phyloP scores from a whole-genome alignment of 164 flowering plant genomes.

The Piper longum region DNA sequence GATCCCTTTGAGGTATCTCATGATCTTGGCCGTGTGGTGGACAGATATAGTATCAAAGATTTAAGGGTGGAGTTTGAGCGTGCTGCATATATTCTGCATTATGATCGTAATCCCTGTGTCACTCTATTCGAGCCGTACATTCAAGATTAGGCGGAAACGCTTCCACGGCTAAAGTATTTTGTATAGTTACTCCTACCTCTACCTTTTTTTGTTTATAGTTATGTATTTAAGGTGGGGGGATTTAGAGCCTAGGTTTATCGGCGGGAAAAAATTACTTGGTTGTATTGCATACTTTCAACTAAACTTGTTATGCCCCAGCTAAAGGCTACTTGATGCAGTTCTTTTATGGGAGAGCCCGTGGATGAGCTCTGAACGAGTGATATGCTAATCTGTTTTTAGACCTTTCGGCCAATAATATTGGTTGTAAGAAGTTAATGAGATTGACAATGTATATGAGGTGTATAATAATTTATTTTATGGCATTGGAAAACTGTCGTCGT shows the following conservation, averaged over 20 bases:
- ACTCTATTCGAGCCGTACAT: slow-evolving; percentile 63
- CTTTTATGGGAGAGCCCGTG: too few relatives aligned
- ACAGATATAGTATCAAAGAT: slow-evolving; percentile 62
- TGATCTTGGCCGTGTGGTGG: slow-evolving; percentile 93
- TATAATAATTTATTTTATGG: too few relatives aligned
- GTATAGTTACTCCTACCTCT: neutral
- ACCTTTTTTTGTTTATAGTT: neutral
- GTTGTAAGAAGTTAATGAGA: too few relatives aligned
- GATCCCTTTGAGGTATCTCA: slow-evolving; percentile 83
- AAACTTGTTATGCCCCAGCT: too few relatives aligned
- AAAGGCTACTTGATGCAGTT: too few relatives aligned
- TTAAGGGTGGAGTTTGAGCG: slow-evolving; percentile 84
- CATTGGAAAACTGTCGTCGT: too few relatives aligned
- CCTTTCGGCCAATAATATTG: too few relatives aligned
- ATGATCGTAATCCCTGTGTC: slow-evolving; percentile 59
- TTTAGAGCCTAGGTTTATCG: neutral
- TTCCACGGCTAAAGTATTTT: neutral
- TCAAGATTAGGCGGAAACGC: neutral
- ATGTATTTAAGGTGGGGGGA: neutral
- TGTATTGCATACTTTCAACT: too few relatives aligned
- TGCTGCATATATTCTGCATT: slow-evolving; percentile 71
- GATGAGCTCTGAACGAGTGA: too few relatives aligned
- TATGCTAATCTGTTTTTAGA: too few relatives aligned
- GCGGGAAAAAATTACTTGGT: neutral
- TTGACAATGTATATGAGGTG: too few relatives aligned